Evolutionary conservation across 2,329 filamentous ascomycete genomes (phyloP), one percentile per base, ranked within the genome.

Genomic region (Fusarium musae): DNA sequence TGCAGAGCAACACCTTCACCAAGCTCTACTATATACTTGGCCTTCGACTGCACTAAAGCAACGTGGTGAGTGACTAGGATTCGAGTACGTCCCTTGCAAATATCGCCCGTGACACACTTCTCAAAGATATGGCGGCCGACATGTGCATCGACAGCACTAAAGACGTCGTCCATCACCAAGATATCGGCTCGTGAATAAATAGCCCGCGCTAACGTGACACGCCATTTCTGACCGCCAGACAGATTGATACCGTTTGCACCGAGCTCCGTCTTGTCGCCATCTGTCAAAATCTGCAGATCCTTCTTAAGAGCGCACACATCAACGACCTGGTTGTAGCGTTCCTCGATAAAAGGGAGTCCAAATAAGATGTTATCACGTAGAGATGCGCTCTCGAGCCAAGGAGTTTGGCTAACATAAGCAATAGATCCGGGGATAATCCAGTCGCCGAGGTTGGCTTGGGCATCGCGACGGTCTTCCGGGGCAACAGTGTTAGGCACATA

Each of bases 181-280:
- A 95, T 91, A 1, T 92, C 91, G 2, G 93, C 93, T 19, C 93
- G 87, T 4, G 93, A 95, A 80, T 96, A 96, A 23, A 96, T 85
- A 2, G 93, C 93, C 52, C 94, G 87, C 4, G 93, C 94, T 74
- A 97, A 90, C 1, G 93, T 93, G 37, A 96, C 88, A 59, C 94
- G 89, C 92, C 93, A 95, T 77, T 93, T 91, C 81, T 97, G 94
- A 1, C 94, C 94, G 70, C 94, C 94, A 69, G 92, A 94, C 11
- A 97, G 84, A 75, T 96, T 95, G 75, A 96, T 93, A 11, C 94
- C 94, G 70, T 96, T 95, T 6, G 93, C 92, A 16, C 94, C 94
- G 59, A 97, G 93, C 77, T 95, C 93, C 0, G 94, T 97, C 52
- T 89, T 82, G 75, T 96, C 93, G 8, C 93, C 93, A 77, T 96